These are phyloP conservation scores for Coccomyxa sp. DNA, from an alignment of 139 green algal species.

Conservation along the genomic window DNA sequence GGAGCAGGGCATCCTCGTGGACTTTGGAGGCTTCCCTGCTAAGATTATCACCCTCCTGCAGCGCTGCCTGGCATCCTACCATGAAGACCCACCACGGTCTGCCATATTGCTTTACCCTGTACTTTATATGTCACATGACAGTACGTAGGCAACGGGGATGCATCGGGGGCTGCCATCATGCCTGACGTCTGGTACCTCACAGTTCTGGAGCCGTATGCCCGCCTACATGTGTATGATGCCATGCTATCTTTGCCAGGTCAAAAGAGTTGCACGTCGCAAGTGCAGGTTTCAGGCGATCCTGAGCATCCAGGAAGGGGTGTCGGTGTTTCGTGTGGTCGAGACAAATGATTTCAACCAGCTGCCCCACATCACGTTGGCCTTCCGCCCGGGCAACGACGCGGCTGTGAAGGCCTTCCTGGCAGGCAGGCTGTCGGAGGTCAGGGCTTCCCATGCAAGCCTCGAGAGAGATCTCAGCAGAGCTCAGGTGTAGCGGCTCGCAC, in stretches of 20 bases:
- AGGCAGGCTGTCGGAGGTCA: conserved; percentile 73
- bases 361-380: conserved; percentile 80
- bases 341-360: conserved; percentile 96
- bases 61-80: conserved; percentile 55
- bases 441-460: conserved; percentile 38
- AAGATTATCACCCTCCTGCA: conserved; percentile 86
- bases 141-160: too few relatives aligned
- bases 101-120: too few relatives aligned
- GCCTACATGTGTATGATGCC: neutral
- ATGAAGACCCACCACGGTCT: conserved; percentile 53
- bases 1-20: conserved; percentile 90
- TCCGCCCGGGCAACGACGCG: conserved; percentile 74
- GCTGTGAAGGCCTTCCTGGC: conserved; percentile 86
- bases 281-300: conserved; percentile 64
- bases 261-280: neutral
- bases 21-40: conserved; percentile 81
- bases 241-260: neutral
- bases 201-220: too few relatives aligned
- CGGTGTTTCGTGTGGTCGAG: conserved; percentile 78
- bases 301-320: conserved; percentile 34
- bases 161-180: too few relatives aligned
- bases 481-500: conserved; percentile 35
- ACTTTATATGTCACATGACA: too few relatives aligned
- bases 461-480: conserved; percentile 30
- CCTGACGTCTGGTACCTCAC: too few relatives aligned